These are phyloP conservation scores for Tarenaya hassleriana DNA, from an alignment of 345 rosid species.

Conservation along the genomic window DNA sequence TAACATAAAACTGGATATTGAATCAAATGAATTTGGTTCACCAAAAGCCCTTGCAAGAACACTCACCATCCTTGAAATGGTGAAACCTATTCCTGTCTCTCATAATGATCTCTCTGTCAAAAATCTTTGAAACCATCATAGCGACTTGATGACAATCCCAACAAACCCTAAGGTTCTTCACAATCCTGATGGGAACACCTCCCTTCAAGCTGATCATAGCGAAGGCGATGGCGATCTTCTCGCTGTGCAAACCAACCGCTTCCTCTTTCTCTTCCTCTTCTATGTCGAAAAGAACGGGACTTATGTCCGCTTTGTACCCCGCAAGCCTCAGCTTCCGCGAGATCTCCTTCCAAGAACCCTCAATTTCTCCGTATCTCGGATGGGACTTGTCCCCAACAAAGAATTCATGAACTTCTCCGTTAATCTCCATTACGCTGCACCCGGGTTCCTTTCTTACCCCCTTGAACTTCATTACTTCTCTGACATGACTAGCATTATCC, in stretches of 20 bases:
- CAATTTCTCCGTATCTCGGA: constrained; percentile 42
- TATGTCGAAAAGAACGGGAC: constrained; percentile 60
- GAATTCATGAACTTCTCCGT: constrained; percentile 56
- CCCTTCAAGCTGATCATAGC: constrained; percentile 53
- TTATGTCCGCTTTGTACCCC: constrained; percentile 50
- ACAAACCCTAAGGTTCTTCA: constrained; percentile 80
- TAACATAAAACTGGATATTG: no score
- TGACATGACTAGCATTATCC: constrained; percentile 39
- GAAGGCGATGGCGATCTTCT: constrained; percentile 62
- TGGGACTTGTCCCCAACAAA: constrained; percentile 52
- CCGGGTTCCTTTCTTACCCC: constrained; percentile 56
- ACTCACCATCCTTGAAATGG: constrained; percentile 45
- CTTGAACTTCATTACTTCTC: constrained; percentile 45
- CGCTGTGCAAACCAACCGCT: constrained; percentile 57
- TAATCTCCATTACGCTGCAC: constrained; percentile 50
- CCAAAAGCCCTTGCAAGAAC: constrained; percentile 65
- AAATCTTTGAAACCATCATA: constrained; percentile 47
- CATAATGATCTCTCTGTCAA: constrained; percentile 50
- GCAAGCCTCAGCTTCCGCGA: constrained; percentile 45
- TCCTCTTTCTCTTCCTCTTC: constrained; percentile 77
- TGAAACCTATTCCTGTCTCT: constrained; percentile 53
- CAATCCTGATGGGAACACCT: constrained; percentile 48
- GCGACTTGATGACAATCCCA: constrained; percentile 61
- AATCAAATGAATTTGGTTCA: constrained; percentile 31
- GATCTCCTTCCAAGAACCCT: constrained; percentile 37